Conservation (phyloP, 2,329 filamentous ascomycete species). For the Fusarium poae region DNA sequence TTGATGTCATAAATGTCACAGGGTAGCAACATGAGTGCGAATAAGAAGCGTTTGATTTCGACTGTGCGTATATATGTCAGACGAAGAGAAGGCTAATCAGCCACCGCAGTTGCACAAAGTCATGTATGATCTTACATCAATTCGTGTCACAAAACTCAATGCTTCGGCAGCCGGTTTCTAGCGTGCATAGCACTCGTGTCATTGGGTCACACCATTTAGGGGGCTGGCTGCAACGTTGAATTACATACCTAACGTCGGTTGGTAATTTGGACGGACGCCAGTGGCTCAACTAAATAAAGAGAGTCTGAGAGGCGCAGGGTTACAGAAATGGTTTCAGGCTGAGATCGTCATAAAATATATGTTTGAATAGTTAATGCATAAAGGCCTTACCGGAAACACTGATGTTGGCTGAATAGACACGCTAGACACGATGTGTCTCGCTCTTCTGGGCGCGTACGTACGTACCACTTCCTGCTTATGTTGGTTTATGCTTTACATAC, state of each 20-base stretch:
- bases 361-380: slow-evolving; percentile 2
- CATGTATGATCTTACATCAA: slow-evolving; percentile 1
- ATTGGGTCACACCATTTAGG: slow-evolving; percentile 14
- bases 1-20: slow-evolving; percentile 18
- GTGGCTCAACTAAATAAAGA: not conserved
- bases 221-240: slow-evolving; percentile 5
- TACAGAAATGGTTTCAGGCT: slow-evolving; percentile 16
- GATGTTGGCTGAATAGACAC: not conserved
- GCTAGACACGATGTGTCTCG: slow-evolving; percentile 5
- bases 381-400: not conserved
- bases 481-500: not conserved
- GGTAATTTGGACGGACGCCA: slow-evolving; percentile 6
- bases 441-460: not conserved
- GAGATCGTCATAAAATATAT: slow-evolving; percentile 3
- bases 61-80: not conserved
- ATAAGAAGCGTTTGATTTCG: slow-evolving; percentile 7
- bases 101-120: slow-evolving; percentile 1
- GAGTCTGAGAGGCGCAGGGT: slow-evolving; percentile 4
- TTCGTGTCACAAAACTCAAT: slow-evolving; percentile 16
- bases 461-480: not conserved
- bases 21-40: slow-evolving; percentile 17
- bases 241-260: not conserved
- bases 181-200: not conserved
- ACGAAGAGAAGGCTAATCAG: not conserved
- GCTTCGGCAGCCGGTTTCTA: slow-evolving; percentile 17